A percentile compares a stretch with the other conserved stretches of the same genome.
Evolutionary conservation across 2,329 filamentous ascomycete genomes (phyloP).

Genomic region (Aspergillus jensenii): DNA sequence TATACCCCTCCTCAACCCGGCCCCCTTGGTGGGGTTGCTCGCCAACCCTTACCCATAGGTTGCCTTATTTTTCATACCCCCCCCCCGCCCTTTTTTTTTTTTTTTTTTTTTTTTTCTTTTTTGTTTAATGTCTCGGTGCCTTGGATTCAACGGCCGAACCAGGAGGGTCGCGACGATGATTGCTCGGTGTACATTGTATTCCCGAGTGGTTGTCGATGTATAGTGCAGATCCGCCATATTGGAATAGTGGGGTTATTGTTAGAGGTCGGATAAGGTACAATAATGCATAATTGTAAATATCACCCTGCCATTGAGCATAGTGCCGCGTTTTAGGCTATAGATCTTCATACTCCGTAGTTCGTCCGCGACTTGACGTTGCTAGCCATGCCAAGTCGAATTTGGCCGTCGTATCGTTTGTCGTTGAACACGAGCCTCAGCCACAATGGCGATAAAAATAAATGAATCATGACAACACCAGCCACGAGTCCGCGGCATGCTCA

Average conservation of each 20-base stretch:
- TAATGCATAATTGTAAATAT: conserved; percentile 29
- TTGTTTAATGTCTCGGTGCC: neutral
- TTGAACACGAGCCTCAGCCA: conserved; percentile 3
- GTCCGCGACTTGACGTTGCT: neutral
- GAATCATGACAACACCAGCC: conserved; percentile 5
- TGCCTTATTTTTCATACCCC: no score
- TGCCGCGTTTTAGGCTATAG: neutral
- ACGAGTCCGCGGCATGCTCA: neutral
- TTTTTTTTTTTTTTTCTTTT: neutral
- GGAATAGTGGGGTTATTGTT: conserved; percentile 9
- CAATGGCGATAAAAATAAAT: conserved; percentile 3
- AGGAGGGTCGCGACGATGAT: neutral
- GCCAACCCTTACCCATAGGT: no score
- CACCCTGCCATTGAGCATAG: neutral
- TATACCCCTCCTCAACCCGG: no score
- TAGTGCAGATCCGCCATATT: conserved; percentile 3
- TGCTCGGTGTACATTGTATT: neutral
- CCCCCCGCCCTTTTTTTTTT: no score
- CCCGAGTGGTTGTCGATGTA: conserved; percentile 5
- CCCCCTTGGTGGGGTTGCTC: no score
- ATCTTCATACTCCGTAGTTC: neutral
- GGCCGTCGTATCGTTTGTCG: neutral
- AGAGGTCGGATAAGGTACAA: conserved; percentile 8
- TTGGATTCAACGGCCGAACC: neutral
- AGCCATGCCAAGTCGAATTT: neutral